These are phyloP conservation scores for Ceratobasidium sp. DNA, from an alignment of 1,284 basidiomycete species.

Conservation along the genomic window DNA sequence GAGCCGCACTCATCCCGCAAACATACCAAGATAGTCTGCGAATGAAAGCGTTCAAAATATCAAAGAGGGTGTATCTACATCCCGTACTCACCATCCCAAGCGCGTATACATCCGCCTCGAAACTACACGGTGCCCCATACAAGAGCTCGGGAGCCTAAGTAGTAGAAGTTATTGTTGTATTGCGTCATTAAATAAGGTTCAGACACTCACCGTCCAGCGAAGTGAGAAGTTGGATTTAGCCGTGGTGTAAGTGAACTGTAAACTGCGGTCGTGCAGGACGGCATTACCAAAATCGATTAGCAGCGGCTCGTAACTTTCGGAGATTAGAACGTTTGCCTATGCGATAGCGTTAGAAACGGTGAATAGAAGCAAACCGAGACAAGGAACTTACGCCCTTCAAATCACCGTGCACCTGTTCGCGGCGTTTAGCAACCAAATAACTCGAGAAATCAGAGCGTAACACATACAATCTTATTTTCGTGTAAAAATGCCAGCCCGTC, in stretches of 20 bases:
- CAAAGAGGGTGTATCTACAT: background rate
- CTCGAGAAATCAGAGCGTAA: no score
- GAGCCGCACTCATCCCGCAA: background rate
- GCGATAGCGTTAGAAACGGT: background rate
- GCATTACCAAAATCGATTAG: constrained; percentile 17
- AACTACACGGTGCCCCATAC: no score
- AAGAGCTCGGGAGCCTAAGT: background rate
- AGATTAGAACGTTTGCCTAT: constrained; percentile 25
- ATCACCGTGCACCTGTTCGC: constrained; percentile 14
- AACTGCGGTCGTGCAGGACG: background rate
- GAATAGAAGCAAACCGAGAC: background rate
- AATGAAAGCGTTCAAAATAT: background rate
- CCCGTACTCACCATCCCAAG: constrained; percentile 39
- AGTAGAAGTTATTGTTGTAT: background rate
- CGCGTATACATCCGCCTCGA: constrained; percentile 16
- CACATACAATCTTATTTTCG: background rate
- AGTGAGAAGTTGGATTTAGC: background rate
- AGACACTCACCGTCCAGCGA: background rate
- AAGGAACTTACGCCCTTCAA: background rate
- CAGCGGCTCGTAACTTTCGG: background rate
- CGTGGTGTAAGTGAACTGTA: background rate
- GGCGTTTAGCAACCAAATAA: background rate
- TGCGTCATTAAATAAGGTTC: no score
- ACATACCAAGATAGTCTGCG: constrained; percentile 24
- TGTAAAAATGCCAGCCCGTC: constrained; percentile 16